Percentiles rank a stretch among this genome's conserved stretches.
Conservation (phyloP, 1,139 yeast genomes). For the Hansenula lynferdii region DNA sequence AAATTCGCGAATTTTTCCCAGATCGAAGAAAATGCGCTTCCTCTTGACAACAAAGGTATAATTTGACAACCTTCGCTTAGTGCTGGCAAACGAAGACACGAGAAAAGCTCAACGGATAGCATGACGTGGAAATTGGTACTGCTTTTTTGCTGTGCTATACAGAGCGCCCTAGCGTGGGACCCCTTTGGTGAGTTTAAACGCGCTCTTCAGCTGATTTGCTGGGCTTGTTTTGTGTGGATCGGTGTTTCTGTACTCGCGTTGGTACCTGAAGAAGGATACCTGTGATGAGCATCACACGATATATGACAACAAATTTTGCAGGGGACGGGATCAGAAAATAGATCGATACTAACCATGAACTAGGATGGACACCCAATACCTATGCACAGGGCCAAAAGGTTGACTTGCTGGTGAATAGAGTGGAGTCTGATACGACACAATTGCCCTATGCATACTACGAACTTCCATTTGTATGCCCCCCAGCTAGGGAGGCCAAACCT, state of each 20-base stretch:
- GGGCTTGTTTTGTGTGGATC: neutral
- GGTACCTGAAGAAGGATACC: too few relatives aligned
- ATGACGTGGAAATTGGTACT: neutral
- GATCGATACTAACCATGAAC: slow-evolving; percentile 6
- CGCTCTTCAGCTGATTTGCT: neutral
- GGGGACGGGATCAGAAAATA: slow-evolving; percentile 7
- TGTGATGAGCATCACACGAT: too few relatives aligned
- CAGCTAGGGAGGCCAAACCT: slow-evolving; percentile 47
- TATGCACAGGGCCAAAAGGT: slow-evolving; percentile 52
- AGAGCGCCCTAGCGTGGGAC: neutral
- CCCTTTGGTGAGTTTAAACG: slow-evolving; percentile 1
- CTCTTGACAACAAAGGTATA: too few relatives aligned
- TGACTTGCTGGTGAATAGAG: slow-evolving; percentile 69
- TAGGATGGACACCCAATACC: slow-evolving; percentile 30
- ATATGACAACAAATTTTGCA: too few relatives aligned
- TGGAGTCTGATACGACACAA: slow-evolving; percentile 72
- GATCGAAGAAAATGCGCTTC: too few relatives aligned
- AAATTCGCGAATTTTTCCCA: too few relatives aligned
- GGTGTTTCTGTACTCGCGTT: neutral
- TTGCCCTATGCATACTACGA: slow-evolving; percentile 77
- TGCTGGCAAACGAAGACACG: too few relatives aligned
- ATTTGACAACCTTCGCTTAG: too few relatives aligned
- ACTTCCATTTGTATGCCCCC: slow-evolving; percentile 78
- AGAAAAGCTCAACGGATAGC: too few relatives aligned
- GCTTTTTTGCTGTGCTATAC: neutral